A percentile compares a stretch with the other conserved stretches of the same genome.
These are phyloP conservation scores for Colletotrichum sojae DNA, from an alignment of 2,329 filamentous ascomycete genomes.

Conservation along the genomic window DNA sequence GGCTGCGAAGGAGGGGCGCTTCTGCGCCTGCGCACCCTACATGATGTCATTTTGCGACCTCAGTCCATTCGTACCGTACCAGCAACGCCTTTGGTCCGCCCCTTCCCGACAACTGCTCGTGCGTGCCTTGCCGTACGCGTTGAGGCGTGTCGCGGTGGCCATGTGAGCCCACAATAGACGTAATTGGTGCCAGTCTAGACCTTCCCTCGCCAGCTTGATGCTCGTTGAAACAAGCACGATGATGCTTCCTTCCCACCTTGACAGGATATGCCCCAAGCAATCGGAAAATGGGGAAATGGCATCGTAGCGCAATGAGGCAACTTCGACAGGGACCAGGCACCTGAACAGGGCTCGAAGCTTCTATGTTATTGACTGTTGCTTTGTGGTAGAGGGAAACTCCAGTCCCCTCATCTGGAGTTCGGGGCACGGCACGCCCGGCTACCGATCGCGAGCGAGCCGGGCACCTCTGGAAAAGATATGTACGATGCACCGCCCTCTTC, in stretches of 20 bases:
- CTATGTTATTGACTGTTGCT: too few species aligned
- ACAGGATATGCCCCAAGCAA: conserved; percentile 5
- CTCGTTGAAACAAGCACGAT: conserved; percentile 13
- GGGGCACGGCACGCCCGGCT: too few species aligned
- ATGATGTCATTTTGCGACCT: conserved; percentile 37
- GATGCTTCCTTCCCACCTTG: conserved; percentile 25
- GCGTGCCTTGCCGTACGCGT: conserved; percentile 9
- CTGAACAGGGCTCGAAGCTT: too few species aligned
- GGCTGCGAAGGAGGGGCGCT: conserved; percentile 7
- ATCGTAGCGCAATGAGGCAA: neutral
- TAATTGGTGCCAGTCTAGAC: conserved; percentile 20
- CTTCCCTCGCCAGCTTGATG: neutral
- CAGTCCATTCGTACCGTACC: conserved; percentile 9
- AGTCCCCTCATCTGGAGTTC: too few species aligned
- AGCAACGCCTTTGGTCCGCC: conserved; percentile 19
- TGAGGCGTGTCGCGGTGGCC: conserved; percentile 26
- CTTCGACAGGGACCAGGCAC: neutral
- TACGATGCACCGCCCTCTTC: too few species aligned
- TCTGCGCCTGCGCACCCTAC: conserved; percentile 5
- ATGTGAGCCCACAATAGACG: conserved; percentile 36
- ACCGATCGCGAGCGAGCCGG: neutral
- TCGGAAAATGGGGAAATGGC: neutral
- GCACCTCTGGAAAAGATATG: neutral
- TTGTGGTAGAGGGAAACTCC: too few species aligned
- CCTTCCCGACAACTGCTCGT: conserved; percentile 1